Conservation (phyloP, 805 yeast species). For the Ogataea ganodermae region DNA sequence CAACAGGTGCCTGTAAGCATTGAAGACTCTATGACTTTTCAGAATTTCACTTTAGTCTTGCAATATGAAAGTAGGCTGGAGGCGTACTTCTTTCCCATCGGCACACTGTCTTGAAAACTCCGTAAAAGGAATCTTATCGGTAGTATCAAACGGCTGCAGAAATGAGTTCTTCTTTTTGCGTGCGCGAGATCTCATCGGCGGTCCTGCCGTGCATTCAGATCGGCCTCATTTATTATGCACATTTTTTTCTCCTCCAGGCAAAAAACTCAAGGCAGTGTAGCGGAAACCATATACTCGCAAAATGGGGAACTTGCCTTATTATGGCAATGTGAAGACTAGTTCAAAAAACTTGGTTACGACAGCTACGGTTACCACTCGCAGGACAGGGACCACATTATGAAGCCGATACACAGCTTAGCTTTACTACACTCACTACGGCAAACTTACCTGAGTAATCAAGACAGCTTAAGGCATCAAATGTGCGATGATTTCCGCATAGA, state of each 20-base stretch:
- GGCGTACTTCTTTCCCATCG: too few relatives aligned
- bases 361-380: conserved; percentile 1
- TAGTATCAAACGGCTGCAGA: background rate
- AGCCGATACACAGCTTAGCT: too few relatives aligned
- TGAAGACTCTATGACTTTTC: background rate
- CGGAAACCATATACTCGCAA: conserved; percentile 1
- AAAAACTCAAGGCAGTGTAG: background rate
- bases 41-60: too few relatives aligned
- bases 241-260: background rate
- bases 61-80: too few relatives aligned
- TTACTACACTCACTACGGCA: background rate
- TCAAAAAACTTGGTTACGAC: background rate
- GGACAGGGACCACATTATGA: background rate
- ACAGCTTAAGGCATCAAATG: too few relatives aligned
- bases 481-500: too few relatives aligned
- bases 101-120: too few relatives aligned
- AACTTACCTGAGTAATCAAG: background rate
- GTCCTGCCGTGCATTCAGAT: background rate
- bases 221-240: background rate
- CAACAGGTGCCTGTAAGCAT: too few relatives aligned
- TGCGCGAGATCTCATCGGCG: background rate
- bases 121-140: too few relatives aligned
- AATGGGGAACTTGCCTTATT: conserved; percentile 1
- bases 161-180: too few relatives aligned
- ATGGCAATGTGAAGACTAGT: background rate